Evolutionary conservation across 1,284 basidiomycete species (phyloP), one percentile per base, ranked within the genome.

Genomic region (Porogramme epimiltina): DNA sequence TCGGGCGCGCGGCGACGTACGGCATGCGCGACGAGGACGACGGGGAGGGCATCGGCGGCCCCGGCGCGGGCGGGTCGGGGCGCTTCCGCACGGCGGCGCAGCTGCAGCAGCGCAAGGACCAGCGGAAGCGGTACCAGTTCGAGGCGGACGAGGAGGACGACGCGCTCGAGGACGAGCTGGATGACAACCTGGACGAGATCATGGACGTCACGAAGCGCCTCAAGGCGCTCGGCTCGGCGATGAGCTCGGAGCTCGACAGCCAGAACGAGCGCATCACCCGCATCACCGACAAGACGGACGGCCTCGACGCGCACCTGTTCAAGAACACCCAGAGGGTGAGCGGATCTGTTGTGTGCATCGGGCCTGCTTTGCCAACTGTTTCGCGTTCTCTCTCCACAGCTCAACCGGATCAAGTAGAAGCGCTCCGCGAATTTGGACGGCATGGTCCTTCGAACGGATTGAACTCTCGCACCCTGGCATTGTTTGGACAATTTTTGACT

Each of bases 71-170:
- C 15, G 70, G 73, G 15, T 66, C 73, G 22, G 69, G 75, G 47
- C 77, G 80, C 36, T 70, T 73, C 56, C 74, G 69, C 61, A 79
- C 79, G 3, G 68, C 73, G 13, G 73, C 76, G 43, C 78, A 87
- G 59, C 68, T 78, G 47, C 65, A 72, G 19, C 65, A 67, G 15
- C 73, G 80, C 59, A 84, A 87, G 66, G 85, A 90, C 43, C 88
- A 91, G 66, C 76, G 92, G 55, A 83, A 87, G 65, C 82, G 91
- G 24, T 99, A 87, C 70, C 95, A 98, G 70, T 98, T 98, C 63
- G 96, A 99, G 61, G 87, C 87, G n/a, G 91, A 87, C 33, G 91
- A 82, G 16, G 94, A 91, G n/a, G 97, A 99, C 66, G 95, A 99
- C 65, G 95, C 98, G 73, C 62, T 98, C 1, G 95, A 98, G 72